Conservation (phyloP, 2,329 filamentous ascomycete genomes). For the Pseudocercospora pini-densiflorae region DNA sequence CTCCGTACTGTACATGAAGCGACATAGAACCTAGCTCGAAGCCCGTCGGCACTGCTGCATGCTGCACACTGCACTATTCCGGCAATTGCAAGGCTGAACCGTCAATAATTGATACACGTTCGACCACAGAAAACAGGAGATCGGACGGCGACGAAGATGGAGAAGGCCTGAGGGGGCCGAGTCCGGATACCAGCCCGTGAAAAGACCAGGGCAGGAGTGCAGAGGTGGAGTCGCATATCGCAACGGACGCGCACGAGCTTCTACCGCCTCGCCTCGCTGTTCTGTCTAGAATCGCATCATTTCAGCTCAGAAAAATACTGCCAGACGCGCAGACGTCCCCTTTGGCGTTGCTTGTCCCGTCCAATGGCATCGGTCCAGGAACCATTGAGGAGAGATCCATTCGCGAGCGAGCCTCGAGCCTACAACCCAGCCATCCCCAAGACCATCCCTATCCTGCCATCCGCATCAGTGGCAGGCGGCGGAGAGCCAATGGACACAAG, state of each 20-base stretch:
- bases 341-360: background rate
- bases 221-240: background rate
- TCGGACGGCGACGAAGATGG: background rate
- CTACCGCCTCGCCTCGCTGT: background rate
- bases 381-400: constrained; percentile 42
- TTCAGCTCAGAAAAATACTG: background rate
- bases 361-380: constrained; percentile 52
- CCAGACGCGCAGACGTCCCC: background rate
- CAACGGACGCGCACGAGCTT: background rate
- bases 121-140: background rate
- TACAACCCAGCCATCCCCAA: constrained; percentile 31
- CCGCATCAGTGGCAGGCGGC: constrained; percentile 28
- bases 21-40: background rate
- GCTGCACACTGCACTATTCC: background rate
- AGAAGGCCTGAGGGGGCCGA: constrained; percentile 1
- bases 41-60: constrained; percentile 1
- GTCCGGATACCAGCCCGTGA: background rate
- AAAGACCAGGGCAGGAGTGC: background rate
- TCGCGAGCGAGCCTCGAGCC: constrained; percentile 32
- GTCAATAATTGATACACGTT: background rate
- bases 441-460: constrained; percentile 38
- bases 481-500: constrained; percentile 39
- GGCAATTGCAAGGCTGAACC: background rate
- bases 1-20: constrained; percentile 6
- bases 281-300: background rate